These are phyloP conservation scores for Saturnispora saitoi DNA, from an alignment of 805 yeast genomes.

Conservation along the genomic window DNA sequence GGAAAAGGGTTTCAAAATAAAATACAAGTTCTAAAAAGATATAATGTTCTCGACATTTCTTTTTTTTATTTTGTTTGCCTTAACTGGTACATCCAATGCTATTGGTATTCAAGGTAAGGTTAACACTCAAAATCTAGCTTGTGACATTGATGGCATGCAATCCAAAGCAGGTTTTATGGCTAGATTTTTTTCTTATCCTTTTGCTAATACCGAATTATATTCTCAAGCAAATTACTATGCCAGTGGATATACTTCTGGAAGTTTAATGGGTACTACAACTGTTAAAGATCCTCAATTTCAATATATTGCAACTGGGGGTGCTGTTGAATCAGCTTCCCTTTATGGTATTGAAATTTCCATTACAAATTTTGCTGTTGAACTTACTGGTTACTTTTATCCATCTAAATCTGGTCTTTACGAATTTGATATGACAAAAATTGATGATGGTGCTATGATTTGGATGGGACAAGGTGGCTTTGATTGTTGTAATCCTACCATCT, in stretches of 20 bases:
- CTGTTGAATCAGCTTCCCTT: not conserved
- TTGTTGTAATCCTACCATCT: constrained; percentile 25
- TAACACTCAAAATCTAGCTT: not conserved
- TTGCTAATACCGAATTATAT: constrained; percentile 3
- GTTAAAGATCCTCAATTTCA: constrained; percentile 8
- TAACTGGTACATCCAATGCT: not conserved
- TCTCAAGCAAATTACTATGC: constrained; percentile 9
- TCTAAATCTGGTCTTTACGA: constrained; percentile 24
- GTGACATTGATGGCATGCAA: not conserved
- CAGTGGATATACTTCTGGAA: constrained; percentile 1
- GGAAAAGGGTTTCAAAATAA: not conserved
- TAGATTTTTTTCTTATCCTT: not conserved
- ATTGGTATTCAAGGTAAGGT: not conserved
- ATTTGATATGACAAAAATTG: constrained; percentile 19
- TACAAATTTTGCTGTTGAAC: constrained; percentile 12
- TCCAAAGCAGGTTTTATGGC: not conserved
- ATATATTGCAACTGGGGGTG: not conserved
- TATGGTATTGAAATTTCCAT: constrained; percentile 10
- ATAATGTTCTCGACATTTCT: too few species aligned
- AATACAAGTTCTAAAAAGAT: not conserved
- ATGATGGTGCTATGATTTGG: constrained; percentile 28
- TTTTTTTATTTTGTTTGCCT: too few species aligned
- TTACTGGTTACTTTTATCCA: constrained; percentile 21
- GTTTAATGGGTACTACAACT: constrained; percentile 4
- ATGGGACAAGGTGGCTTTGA: constrained; percentile 28